These are phyloP conservation scores for Trichophyton equinum DNA, from an alignment of 2,329 filamentous ascomycete species.

Conservation along the genomic window DNA sequence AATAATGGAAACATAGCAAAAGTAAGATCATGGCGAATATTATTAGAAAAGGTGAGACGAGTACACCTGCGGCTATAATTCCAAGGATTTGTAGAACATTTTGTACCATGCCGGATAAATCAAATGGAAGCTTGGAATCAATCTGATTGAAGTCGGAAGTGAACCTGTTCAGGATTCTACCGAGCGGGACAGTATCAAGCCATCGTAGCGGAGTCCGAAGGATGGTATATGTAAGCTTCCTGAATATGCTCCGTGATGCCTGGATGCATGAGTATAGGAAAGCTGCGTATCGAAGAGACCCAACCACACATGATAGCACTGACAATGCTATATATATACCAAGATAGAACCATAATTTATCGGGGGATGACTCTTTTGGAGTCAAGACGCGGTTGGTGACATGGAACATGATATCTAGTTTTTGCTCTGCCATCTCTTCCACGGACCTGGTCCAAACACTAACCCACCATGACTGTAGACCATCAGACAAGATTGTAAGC, in stretches of 20 bases:
- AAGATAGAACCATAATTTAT: constrained; percentile 50
- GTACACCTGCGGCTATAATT: constrained; percentile 52
- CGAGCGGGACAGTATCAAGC: constrained; percentile 68
- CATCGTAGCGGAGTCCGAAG: constrained; percentile 63
- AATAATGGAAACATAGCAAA: constrained; percentile 45
- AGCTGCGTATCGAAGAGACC: constrained; percentile 51
- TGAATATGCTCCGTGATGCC: constrained; percentile 57
- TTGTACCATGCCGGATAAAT: constrained; percentile 48
- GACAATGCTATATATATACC: constrained; percentile 54
- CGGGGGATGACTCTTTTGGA: neutral
- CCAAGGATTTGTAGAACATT: constrained; percentile 51
- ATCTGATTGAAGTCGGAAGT: constrained; percentile 64
- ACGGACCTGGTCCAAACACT: constrained; percentile 35
- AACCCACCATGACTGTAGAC: constrained; percentile 35
- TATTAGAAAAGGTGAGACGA: constrained; percentile 57
- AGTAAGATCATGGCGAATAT: constrained; percentile 49
- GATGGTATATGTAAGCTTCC: constrained; percentile 52
- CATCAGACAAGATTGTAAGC: neutral
- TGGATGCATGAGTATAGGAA: constrained; percentile 53
- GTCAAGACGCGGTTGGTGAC: constrained; percentile 2
- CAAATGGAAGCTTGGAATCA: constrained; percentile 53
- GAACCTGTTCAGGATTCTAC: constrained; percentile 65
- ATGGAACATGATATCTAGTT: constrained; percentile 12
- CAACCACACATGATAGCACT: constrained; percentile 43
- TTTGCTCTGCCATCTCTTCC: constrained; percentile 7